Conservation (phyloP, 1,284 basidiomycete species). For the Xerocomus nothofagi region DNA sequence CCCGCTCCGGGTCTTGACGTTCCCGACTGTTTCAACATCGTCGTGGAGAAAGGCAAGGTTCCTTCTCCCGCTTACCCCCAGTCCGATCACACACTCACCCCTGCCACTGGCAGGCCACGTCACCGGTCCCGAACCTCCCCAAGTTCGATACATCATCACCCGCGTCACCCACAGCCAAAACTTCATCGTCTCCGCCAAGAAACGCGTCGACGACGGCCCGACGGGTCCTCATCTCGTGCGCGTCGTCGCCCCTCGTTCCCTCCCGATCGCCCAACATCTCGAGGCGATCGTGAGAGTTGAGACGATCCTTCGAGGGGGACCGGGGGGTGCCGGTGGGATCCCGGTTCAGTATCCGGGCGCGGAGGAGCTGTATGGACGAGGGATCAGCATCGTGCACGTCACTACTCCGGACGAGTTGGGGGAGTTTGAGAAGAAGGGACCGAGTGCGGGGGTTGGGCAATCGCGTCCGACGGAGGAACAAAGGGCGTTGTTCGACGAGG, state of each 20-base stretch:
- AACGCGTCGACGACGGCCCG: slow-evolving; percentile 39
- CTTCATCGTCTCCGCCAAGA: too few relatives aligned
- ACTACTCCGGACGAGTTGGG: not conserved
- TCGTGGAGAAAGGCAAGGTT: too few relatives aligned
- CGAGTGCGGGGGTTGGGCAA: slow-evolving; percentile 57
- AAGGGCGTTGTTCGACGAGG: slow-evolving; percentile 62
- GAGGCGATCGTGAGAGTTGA: slow-evolving; percentile 58
- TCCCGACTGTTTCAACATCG: too few relatives aligned
- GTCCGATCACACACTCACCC: too few relatives aligned
- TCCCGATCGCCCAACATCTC: slow-evolving; percentile 1
- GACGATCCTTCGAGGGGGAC: slow-evolving; percentile 52
- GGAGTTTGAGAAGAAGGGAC: slow-evolving; percentile 41
- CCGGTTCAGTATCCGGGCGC: slow-evolving; percentile 53
- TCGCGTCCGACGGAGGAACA: slow-evolving; percentile 56
- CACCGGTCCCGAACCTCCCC: too few relatives aligned
- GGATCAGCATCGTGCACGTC: slow-evolving; percentile 55
- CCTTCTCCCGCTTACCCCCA: too few relatives aligned
- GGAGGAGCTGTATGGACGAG: slow-evolving; percentile 67
- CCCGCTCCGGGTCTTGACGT: too few relatives aligned
- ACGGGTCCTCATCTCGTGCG: slow-evolving; percentile 37
- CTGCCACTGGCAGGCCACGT: too few relatives aligned
- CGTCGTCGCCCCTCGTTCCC: not conserved
- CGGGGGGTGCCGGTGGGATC: slow-evolving; percentile 54
- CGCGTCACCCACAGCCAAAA: too few relatives aligned
- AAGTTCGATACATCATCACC: too few relatives aligned